phyloP scores from a whole-genome alignment of 1,284 basidiomycete genomes.

The Veloboletus limbatus region DNA sequence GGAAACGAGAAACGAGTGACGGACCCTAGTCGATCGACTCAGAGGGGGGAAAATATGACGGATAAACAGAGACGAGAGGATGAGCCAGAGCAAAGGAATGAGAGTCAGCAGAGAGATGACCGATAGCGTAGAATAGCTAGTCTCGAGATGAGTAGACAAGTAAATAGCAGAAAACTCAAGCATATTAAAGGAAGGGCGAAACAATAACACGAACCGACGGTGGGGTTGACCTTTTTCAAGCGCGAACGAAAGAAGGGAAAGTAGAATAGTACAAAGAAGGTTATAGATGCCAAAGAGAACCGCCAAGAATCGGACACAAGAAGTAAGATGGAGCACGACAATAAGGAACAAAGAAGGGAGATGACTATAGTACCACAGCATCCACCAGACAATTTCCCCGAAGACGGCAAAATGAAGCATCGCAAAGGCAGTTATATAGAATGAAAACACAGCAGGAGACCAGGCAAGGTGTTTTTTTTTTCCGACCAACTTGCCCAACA shows the following conservation, averaged over 20 bases:
- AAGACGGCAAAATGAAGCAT: slow-evolving; percentile 1
- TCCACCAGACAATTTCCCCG: slow-evolving; percentile 12
- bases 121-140: too few species aligned
- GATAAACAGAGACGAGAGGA: slow-evolving; percentile 21
- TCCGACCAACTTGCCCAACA: not conserved
- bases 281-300: slow-evolving; percentile 12
- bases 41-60: slow-evolving; percentile 11
- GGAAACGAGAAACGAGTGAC: not conserved
- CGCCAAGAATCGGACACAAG: slow-evolving; percentile 14
- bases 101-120: slow-evolving; percentile 5
- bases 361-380: slow-evolving; percentile 6
- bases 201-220: slow-evolving; percentile 7
- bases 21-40: not conserved
- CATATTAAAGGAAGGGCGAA: not conserved
- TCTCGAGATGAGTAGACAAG: slow-evolving; percentile 11
- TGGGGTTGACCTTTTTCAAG: slow-evolving; percentile 14
- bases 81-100: slow-evolving; percentile 12
- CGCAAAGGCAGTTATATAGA: too few species aligned
- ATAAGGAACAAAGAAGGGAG: slow-evolving; percentile 3
- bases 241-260: slow-evolving; percentile 3
- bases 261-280: slow-evolving; percentile 13
- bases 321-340: slow-evolving; percentile 10
- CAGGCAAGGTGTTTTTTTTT: slow-evolving; percentile 2
- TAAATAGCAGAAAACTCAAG: slow-evolving; percentile 1
- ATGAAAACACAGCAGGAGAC: not conserved